Conservation (phyloP, 1,139 yeast species). For the Pichia sp. region DNA sequence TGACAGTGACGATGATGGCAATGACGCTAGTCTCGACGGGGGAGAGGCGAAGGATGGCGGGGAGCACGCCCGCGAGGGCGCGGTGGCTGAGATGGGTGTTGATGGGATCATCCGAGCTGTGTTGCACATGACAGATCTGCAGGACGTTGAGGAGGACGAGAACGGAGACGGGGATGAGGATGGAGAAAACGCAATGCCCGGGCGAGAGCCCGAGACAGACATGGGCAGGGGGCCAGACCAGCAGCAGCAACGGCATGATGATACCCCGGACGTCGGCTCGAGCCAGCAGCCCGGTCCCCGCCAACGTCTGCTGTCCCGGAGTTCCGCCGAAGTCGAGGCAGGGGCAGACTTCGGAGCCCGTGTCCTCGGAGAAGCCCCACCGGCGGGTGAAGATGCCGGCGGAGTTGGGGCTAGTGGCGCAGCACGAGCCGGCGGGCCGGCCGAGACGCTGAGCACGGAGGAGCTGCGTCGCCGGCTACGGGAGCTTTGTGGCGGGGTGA, state of each 20-base stretch:
- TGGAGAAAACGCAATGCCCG: too few species aligned
- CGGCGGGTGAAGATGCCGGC: neutral
- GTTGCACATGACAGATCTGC: neutral
- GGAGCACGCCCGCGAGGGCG: neutral
- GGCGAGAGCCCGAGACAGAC: too few species aligned
- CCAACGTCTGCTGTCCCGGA: too few species aligned
- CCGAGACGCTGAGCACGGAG: neutral
- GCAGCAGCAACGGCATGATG: neutral
- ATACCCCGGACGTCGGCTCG: too few species aligned
- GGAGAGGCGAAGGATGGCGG: too few species aligned
- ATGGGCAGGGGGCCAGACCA: neutral
- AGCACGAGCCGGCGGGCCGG: neutral
- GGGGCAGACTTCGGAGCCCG: neutral
- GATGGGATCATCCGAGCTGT: neutral
- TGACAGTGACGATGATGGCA: too few species aligned
- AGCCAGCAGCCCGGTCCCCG: too few species aligned
- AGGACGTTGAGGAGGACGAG: neutral
- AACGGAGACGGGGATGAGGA: neutral
- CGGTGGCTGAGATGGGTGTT: neutral
- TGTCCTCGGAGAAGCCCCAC: neutral
- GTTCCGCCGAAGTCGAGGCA: too few species aligned
- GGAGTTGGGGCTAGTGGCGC: too few species aligned
- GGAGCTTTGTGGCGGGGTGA: constrained; percentile 1
- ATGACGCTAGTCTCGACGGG: too few species aligned
- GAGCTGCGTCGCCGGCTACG: neutral